These are phyloP conservation scores for Cystoisospora suis DNA, from an alignment of 169 alveolate species.

Conservation along the genomic window DNA sequence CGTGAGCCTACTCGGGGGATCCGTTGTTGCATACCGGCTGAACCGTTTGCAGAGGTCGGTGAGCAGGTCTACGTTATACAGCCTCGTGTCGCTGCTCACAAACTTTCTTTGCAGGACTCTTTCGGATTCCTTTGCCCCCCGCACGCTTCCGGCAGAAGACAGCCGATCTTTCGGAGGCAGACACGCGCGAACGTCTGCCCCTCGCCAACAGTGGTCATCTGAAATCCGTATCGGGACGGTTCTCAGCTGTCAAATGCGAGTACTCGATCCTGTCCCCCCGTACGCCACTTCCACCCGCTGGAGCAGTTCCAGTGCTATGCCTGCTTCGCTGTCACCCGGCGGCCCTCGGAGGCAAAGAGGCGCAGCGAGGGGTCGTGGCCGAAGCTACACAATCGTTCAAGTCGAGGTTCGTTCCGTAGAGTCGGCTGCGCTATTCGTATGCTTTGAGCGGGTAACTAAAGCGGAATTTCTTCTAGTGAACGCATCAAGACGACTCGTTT, in stretches of 20 bases:
- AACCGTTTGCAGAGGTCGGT: too few species aligned
- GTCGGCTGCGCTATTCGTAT: slow-evolving; percentile 46
- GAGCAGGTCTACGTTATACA: too few species aligned
- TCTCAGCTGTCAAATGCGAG: background rate
- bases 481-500: slow-evolving; percentile 34
- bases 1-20: too few species aligned
- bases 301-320: background rate
- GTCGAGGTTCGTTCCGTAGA: slow-evolving; percentile 47
- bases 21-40: too few species aligned
- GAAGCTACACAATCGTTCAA: slow-evolving; percentile 49
- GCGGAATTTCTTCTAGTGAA: slow-evolving; percentile 52
- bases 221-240: background rate
- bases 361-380: background rate
- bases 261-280: background rate
- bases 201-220: background rate
- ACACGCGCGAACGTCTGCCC: too few species aligned
- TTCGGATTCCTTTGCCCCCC: too few species aligned
- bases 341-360: background rate
- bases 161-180: too few species aligned
- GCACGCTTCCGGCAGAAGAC: too few species aligned
- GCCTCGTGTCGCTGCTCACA: too few species aligned
- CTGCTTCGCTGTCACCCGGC: background rate
- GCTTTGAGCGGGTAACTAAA: slow-evolving; percentile 20
- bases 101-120: too few species aligned
- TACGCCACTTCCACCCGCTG: background rate